phyloP scores from a whole-genome alignment of 2,329 filamentous ascomycete species.

The Thelonectria discophora region DNA sequence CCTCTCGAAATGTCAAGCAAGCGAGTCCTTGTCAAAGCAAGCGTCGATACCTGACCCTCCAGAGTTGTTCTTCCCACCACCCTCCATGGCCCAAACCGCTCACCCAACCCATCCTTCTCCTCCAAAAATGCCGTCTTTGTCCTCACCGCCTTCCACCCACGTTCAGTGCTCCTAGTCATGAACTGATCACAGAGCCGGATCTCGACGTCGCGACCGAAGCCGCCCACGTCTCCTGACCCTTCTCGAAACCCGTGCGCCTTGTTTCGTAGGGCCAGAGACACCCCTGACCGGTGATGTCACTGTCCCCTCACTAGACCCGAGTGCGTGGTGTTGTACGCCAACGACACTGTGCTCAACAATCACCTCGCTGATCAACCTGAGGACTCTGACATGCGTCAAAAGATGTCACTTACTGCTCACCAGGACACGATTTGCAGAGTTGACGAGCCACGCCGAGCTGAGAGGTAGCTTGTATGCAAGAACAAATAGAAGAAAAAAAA shows the following conservation, averaged over 20 bases:
- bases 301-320: constrained; percentile 35
- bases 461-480: background rate
- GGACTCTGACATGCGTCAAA: constrained; percentile 2
- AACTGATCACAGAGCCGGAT: constrained; percentile 15
- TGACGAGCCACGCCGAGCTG: constrained; percentile 3
- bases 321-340: constrained; percentile 34
- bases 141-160: constrained; percentile 14
- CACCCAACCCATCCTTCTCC: constrained; percentile 11
- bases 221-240: constrained; percentile 17
- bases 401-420: background rate
- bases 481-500: background rate
- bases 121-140: constrained; percentile 5
- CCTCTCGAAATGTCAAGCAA: background rate
- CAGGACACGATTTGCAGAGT: constrained; percentile 14
- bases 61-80: constrained; percentile 11
- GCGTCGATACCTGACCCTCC: constrained; percentile 6
- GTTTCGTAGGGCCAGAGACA: constrained; percentile 29
- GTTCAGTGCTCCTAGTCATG: constrained; percentile 4
- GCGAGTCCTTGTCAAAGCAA: constrained; percentile 8
- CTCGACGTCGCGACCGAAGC: constrained; percentile 6
- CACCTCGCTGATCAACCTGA: too few species aligned
- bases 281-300: constrained; percentile 41
- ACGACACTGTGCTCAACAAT: too few species aligned
- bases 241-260: constrained; percentile 9
- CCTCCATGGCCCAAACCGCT: constrained; percentile 8